Conservation (phyloP, 2,329 filamentous ascomycete genomes). For the Fusarium equiseti region DNA sequence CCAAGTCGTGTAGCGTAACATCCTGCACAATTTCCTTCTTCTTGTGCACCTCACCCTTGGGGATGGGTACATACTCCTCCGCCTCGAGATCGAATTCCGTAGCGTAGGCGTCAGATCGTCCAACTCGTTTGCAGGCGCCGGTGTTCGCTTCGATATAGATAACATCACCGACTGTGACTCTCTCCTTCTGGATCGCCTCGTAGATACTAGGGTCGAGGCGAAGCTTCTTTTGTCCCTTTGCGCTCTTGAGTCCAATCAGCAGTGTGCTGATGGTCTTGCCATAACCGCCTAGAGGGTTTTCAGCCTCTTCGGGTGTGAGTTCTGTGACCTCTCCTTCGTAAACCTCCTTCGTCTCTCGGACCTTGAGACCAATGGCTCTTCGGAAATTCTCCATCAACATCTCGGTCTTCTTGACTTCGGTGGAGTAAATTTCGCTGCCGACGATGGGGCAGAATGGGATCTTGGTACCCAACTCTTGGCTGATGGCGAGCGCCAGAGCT, state of each 20-base stretch:
- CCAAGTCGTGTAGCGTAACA: constrained; percentile 95
- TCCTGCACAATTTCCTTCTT: constrained; percentile 99
- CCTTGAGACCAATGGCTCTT: constrained; percentile 93
- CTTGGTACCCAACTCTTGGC: constrained; percentile 96
- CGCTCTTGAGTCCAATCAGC: constrained; percentile 93
- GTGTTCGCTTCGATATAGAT: constrained; percentile 99
- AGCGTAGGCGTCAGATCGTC: constrained; percentile 94
- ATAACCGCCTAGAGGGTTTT: constrained; percentile 96
- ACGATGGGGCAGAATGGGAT: constrained; percentile 99
- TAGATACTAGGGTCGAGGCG: constrained; percentile 98
- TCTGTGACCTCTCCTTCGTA: constrained; percentile 99
- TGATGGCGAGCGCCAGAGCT: constrained; percentile 92
- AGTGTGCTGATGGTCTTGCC: constrained; percentile 97
- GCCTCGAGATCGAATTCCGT: constrained; percentile 99
- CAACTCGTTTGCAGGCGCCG: constrained; percentile 96
- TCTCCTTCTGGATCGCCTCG: constrained; percentile 98
- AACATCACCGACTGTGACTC: constrained; percentile 94
- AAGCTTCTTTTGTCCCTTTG: constrained; percentile 97
- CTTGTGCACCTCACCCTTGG: constrained; percentile 99
- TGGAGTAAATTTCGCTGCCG: constrained; percentile 96
- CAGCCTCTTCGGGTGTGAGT: constrained; percentile 95
- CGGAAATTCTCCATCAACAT: constrained; percentile 99
- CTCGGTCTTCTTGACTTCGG: constrained; percentile 99
- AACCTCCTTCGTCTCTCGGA: constrained; percentile 98
- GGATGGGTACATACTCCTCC: constrained; percentile 98